Conservation (phyloP, 768 basidiomycete species). For the Suillus bovinus region DNA sequence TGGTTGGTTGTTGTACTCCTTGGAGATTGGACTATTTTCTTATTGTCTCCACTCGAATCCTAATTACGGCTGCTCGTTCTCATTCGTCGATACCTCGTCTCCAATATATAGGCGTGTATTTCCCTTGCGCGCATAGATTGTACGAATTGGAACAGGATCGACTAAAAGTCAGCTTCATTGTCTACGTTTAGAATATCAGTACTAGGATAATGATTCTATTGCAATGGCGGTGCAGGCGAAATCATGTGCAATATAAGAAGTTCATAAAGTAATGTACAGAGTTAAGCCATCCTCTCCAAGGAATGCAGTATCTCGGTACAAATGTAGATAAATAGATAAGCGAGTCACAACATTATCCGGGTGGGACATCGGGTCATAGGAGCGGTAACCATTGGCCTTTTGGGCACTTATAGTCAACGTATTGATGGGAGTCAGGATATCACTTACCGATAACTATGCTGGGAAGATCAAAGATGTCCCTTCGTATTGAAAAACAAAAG, state of each 20-base stretch:
- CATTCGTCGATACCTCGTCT: constrained; percentile 2
- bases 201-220: constrained; percentile 2
- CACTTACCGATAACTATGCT: constrained; percentile 82
- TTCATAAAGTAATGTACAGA: constrained; percentile 15
- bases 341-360: neutral
- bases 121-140: neutral
- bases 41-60: neutral
- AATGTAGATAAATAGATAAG: constrained; percentile 13
- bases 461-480: constrained; percentile 90
- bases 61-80: neutral
- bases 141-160: neutral
- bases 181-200: neutral
- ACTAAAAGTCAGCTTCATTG: neutral
- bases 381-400: constrained; percentile 88
- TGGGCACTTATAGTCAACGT: constrained; percentile 7
- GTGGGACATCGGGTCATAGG: constrained; percentile 42
- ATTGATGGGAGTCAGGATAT: constrained; percentile 1
- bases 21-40: constrained; percentile 1
- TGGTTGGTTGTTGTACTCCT: constrained; percentile 7
- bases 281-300: constrained; percentile 14
- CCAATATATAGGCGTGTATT: neutral
- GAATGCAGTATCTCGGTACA: constrained; percentile 13
- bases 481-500: constrained; percentile 93
- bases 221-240: constrained; percentile 8
- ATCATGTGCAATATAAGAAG: constrained; percentile 12